A percentile compares a stretch with the other conserved stretches of the same genome.
These are phyloP conservation scores for Globisporangium heterothallicum DNA, from an alignment of 352 stramenopile species.

Conservation along the genomic window DNA sequence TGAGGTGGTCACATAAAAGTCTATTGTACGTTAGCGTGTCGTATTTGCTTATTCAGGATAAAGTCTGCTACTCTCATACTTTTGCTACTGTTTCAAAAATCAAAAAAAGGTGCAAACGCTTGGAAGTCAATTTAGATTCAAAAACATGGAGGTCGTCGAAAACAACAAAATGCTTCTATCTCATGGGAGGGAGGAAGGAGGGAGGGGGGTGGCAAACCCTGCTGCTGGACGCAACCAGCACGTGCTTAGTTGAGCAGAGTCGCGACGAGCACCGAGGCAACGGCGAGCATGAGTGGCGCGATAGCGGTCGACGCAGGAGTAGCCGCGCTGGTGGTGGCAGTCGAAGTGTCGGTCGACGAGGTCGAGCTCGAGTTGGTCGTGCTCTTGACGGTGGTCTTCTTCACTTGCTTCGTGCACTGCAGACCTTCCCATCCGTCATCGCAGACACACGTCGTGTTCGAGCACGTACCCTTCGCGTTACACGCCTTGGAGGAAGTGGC, in stretches of 20 bases:
- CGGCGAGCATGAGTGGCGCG: slow-evolving; percentile 21
- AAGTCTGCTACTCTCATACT: too few species aligned
- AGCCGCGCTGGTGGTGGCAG: slow-evolving; percentile 11
- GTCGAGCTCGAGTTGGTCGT: slow-evolving; percentile 9
- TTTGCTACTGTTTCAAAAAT: too few species aligned
- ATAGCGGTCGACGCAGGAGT: slow-evolving; percentile 15
- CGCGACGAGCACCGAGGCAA: slow-evolving; percentile 28
- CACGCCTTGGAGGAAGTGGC: slow-evolving; percentile 46
- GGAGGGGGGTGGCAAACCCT: too few species aligned
- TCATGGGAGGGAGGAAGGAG: too few species aligned
- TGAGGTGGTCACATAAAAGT: too few species aligned
- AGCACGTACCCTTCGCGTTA: slow-evolving; percentile 56
- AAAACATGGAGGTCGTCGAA: too few species aligned
- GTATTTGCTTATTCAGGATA: too few species aligned
- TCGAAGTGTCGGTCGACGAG: slow-evolving; percentile 13
- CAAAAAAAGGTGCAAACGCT: too few species aligned
- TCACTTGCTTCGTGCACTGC: slow-evolving; percentile 63
- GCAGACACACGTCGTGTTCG: slow-evolving; percentile 46
- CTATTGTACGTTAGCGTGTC: too few species aligned
- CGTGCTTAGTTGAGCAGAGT: slow-evolving; percentile 15
- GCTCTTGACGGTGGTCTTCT: slow-evolving; percentile 28
- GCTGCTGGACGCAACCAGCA: too few species aligned
- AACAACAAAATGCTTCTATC: too few species aligned
- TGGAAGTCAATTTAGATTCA: too few species aligned
- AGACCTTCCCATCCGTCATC: slow-evolving; percentile 53